phyloP scores from a whole-genome alignment of 1,284 basidiomycete genomes.

The Somion occarium region DNA sequence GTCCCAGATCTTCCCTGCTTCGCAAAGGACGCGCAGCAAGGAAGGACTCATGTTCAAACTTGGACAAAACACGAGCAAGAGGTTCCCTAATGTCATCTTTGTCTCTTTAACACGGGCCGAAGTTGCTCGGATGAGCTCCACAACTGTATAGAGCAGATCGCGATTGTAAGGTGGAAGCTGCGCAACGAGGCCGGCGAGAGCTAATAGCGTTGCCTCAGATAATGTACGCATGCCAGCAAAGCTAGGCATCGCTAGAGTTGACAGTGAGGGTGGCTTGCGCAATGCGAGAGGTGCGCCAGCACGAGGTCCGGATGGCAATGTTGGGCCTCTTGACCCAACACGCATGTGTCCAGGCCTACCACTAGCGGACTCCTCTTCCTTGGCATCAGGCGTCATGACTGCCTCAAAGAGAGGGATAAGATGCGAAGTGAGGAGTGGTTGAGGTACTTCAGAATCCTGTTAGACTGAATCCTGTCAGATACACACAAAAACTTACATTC shows the following conservation, averaged over 20 bases:
- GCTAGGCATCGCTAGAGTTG: conserved; percentile 67
- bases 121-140: conserved; percentile 68
- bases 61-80: conserved; percentile 77
- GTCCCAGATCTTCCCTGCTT: conserved; percentile 64
- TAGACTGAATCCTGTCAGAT: neutral
- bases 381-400: conserved; percentile 56
- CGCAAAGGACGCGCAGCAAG: conserved; percentile 67
- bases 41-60: conserved; percentile 78
- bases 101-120: conserved; percentile 59
- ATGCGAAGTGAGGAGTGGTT: conserved; percentile 69
- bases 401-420: conserved; percentile 74
- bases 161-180: conserved; percentile 68
- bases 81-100: conserved; percentile 82
- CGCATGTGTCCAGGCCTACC: conserved; percentile 9
- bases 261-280: conserved; percentile 72
- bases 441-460: conserved; percentile 76
- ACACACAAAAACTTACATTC: conserved; percentile 52
- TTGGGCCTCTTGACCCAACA: conserved; percentile 21
- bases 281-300: conserved; percentile 37
- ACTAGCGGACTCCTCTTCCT: conserved; percentile 23
- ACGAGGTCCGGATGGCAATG: conserved; percentile 38
- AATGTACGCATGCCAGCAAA: conserved; percentile 54
- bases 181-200: conserved; percentile 54
- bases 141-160: conserved; percentile 67
- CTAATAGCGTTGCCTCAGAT: conserved; percentile 47